Conservation (phyloP, 208 protist genomes). For the Trypanosoma boissoni region DNA sequence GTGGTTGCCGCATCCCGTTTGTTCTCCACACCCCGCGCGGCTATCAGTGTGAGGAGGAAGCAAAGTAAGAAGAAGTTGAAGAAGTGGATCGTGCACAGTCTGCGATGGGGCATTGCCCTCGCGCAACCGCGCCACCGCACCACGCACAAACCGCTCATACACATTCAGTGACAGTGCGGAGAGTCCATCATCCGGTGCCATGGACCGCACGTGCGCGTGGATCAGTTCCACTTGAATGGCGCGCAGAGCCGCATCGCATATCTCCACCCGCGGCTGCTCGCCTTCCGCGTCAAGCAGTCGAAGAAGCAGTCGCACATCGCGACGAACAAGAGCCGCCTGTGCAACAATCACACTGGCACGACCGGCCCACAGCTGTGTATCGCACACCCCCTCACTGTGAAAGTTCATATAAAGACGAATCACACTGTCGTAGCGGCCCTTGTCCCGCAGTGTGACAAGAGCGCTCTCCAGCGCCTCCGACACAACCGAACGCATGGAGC, state of each 20-base stretch:
- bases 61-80: constrained; percentile 22
- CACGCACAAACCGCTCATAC: constrained; percentile 26
- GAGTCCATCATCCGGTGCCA: no score
- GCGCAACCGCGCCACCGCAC: constrained; percentile 7
- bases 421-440: constrained; percentile 44
- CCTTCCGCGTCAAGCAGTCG: constrained; percentile 12
- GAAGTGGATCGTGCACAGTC: not conserved
- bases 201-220: not conserved
- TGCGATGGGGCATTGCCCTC: not conserved
- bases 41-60: no score
- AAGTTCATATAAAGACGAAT: constrained; percentile 23
- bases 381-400: constrained; percentile 15
- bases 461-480: constrained; percentile 39
- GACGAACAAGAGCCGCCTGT: constrained; percentile 50
- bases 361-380: no score
- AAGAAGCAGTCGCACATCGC: constrained; percentile 43
- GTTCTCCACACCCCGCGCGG: no score
- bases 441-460: constrained; percentile 48
- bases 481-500: no score
- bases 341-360: constrained; percentile 41
- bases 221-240: constrained; percentile 41
- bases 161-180: constrained; percentile 21
- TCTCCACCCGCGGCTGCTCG: constrained; percentile 28
- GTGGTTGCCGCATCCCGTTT: no score
- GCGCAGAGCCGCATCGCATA: constrained; percentile 51